Conservation (phyloP, 768 basidiomycete genomes). For the Strobilomyces dryophilus region DNA sequence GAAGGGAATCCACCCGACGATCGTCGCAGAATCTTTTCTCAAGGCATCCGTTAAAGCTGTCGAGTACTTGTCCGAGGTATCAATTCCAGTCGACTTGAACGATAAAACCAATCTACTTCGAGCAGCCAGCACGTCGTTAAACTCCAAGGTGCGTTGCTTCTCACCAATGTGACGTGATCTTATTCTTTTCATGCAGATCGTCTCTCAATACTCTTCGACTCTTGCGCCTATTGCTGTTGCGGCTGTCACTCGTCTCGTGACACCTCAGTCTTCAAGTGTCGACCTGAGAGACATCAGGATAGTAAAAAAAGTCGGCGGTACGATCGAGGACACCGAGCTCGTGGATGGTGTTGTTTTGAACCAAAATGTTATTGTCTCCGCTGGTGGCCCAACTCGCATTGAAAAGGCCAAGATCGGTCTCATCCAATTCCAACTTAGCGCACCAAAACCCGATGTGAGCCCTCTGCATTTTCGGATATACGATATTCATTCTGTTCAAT, state of each 20-base stretch:
- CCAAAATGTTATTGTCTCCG: conserved; percentile 87
- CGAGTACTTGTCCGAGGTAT: conserved; percentile 90
- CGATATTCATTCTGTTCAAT: not conserved
- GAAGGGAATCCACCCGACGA: conserved; percentile 97
- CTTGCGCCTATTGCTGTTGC: conserved; percentile 98
- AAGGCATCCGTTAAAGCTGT: conserved; percentile 90
- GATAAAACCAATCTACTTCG: conserved; percentile 83
- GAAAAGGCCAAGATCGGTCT: conserved; percentile 99
- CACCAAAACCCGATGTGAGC: conserved; percentile 95
- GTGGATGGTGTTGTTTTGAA: conserved; percentile 96
- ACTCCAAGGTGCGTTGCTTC: conserved; percentile 72
- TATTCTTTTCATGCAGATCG: conserved; percentile 57
- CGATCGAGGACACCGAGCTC: conserved; percentile 97
- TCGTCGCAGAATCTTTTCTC: conserved; percentile 93
- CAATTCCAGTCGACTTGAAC: conserved; percentile 84
- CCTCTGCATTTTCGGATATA: not conserved
- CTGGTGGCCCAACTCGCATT: conserved; percentile 90
- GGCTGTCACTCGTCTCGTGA: conserved; percentile 88
- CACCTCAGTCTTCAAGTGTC: conserved; percentile 87
- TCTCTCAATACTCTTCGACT: conserved; percentile 97
- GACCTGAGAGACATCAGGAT: conserved; percentile 95
- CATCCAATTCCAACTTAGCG: conserved; percentile 96
- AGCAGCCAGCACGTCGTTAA: conserved; percentile 92
- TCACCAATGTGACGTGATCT: conserved; percentile 4
- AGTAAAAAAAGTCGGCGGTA: conserved; percentile 98